Base-by-base conservation (phyloP, 768 basidiomycete species). In the Galerina sulciceps region DNA sequence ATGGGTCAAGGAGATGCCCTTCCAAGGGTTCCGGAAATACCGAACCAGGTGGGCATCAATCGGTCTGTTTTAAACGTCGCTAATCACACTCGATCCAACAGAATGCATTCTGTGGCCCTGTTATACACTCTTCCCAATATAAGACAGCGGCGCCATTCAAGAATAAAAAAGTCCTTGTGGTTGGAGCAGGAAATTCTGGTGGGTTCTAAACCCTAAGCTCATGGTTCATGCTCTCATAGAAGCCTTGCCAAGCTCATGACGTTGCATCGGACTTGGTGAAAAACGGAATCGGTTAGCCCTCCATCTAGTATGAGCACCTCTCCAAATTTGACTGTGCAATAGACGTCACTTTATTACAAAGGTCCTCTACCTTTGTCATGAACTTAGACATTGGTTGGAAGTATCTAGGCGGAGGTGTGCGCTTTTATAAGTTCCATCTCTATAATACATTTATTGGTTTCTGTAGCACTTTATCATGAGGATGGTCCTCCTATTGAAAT, bases 121-220 rank as follows among this genome's bases (percentile, higher is more conserved):
- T 78, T 6, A 36, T 83, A 8, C 89, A 90, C 69, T 85, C 88
- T 1, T 71, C 74, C 1, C 63, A 77, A 34, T 82, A 84, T 65
- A 76, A 75, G 23, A 76, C 72, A 10, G 82, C 83, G 0, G 61
- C 67, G 4, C 80, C 79, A 23, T 80, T 82, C 62, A 62, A 71
- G 3, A 86, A 86, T 8, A 88, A 89, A 72, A 87, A 83, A 65
- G 87, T 82, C 14, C 42, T 70, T 35, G 59, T 70, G 14, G 52
- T 90, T 15, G 89, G 89, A 11, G 79, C 87, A 14, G 85, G 85
- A 51, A 86, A 80, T 48, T 84, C 85, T 11, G 75, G 75, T 74
- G 53, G 3, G 66, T 41, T 50, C 14, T 23, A 20, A 17, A 10
- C 18, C 51, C 23, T 10, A 13, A 40, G 17, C 22, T 35, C 23